Percentiles rank a stretch among this genome's conserved stretches.
phyloP scores from a whole-genome alignment of 306 rosid genomes.

The Erythrophleum fordii region DNA sequence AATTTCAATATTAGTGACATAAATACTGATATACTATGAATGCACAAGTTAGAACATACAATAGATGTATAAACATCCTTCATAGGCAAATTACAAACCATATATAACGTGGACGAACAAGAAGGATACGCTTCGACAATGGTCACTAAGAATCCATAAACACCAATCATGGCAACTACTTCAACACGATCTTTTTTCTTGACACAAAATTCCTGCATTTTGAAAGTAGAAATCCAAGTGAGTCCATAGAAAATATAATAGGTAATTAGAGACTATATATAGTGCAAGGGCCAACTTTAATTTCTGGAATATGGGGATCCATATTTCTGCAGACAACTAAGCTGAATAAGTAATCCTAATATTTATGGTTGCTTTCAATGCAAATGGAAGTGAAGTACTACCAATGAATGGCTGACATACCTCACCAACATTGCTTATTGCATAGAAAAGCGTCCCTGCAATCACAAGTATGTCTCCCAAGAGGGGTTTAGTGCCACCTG shows the following conservation, averaged over 20 bases:
- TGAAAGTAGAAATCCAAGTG: slow-evolving; percentile 13
- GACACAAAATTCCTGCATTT: slow-evolving; percentile 70
- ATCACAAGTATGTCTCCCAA: slow-evolving; percentile 73
- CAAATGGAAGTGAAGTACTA: background rate
- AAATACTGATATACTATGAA: background rate
- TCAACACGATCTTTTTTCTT: slow-evolving; percentile 69
- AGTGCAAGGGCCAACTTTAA: background rate
- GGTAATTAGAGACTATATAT: background rate
- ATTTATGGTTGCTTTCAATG: background rate
- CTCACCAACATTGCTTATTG: slow-evolving; percentile 76
- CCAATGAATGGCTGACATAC: slow-evolving; percentile 29
- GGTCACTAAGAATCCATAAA: slow-evolving; percentile 59
- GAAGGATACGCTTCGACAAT: slow-evolving; percentile 65
- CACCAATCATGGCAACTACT: slow-evolving; percentile 64
- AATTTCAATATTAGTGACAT: background rate
- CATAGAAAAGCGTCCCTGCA: slow-evolving; percentile 65
- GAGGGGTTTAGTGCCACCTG: slow-evolving; percentile 64
- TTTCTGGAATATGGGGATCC: background rate
- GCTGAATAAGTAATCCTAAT: background rate
- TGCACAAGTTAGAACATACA: background rate
- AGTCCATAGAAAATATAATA: background rate
- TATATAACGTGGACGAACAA: background rate
- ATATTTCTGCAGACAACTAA: background rate
- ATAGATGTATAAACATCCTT: background rate
- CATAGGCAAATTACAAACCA: background rate